Percentiles rank a stretch among this genome's conserved stretches.
Evolutionary conservation across 2,329 filamentous ascomycete genomes (phyloP).

Genomic region (Ploettnerulaceae sp.): DNA sequence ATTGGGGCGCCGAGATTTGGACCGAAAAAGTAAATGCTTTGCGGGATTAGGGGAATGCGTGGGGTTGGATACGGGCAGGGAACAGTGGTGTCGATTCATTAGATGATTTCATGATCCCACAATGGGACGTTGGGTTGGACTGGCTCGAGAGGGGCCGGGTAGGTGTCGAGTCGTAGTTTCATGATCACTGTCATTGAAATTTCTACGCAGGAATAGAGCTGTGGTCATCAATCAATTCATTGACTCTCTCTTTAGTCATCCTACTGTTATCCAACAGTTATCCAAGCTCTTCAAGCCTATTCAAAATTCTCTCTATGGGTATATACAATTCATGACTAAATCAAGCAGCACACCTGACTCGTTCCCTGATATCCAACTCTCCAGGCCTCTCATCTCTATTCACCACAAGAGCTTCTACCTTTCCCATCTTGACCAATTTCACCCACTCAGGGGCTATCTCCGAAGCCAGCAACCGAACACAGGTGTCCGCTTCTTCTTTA

Average conservation of each 20-base stretch:
- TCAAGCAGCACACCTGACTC: constrained; percentile 19
- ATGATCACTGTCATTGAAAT: constrained; percentile 17
- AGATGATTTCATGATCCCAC: not conserved
- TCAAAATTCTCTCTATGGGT: not conserved
- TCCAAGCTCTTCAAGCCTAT: not conserved
- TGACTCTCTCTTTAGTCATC: not conserved
- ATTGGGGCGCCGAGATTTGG: constrained; percentile 80
- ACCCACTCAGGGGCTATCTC: constrained; percentile 47
- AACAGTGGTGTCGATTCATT: not conserved
- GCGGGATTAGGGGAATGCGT: not conserved
- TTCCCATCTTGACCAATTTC: constrained; percentile 41
- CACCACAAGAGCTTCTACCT: constrained; percentile 42
- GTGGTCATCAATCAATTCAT: constrained; percentile 8
- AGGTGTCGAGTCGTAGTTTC: not conserved
- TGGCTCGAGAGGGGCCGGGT: not conserved
- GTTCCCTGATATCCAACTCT: constrained; percentile 28
- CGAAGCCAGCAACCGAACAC: constrained; percentile 43
- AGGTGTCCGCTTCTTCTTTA: constrained; percentile 42
- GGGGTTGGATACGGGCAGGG: not conserved
- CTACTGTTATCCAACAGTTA: constrained; percentile 6
- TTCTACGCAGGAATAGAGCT: constrained; percentile 9
- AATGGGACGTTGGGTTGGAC: not conserved
- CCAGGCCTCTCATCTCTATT: constrained; percentile 32
- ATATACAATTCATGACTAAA: not conserved
- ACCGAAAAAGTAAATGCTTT: constrained; percentile 36